Conservation (phyloP, 345 rosid genomes). For the Eucalyptus curtisii region DNA sequence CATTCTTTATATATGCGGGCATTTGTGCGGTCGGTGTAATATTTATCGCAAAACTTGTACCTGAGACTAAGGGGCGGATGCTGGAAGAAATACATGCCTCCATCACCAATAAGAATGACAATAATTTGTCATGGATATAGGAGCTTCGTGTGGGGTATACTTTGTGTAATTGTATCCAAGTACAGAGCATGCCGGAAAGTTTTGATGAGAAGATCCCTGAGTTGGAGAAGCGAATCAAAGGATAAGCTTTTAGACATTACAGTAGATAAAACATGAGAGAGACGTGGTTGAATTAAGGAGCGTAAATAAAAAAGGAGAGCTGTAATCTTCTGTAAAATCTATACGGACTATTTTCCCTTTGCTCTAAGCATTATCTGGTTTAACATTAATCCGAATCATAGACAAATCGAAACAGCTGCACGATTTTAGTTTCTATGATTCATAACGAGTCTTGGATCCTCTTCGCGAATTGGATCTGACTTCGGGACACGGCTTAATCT, state of each 20-base stretch:
- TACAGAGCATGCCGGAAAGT: not conserved
- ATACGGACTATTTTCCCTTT: not conserved
- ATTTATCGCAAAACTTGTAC: constrained; percentile 27
- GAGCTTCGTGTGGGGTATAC: too few relatives aligned
- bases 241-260: not conserved
- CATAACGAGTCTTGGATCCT: not conserved
- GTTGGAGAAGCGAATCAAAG: not conserved
- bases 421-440: not conserved
- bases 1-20: constrained; percentile 12
- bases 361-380: not conserved
- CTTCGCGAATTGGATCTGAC: not conserved
- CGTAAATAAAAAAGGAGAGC: not conserved
- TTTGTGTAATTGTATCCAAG: too few relatives aligned
- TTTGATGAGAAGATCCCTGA: not conserved
- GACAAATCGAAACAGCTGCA: not conserved
- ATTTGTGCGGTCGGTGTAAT: constrained; percentile 9
- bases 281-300: not conserved
- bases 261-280: not conserved
- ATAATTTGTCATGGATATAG: too few relatives aligned
- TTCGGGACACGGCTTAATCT: not conserved
- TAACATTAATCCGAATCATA: not conserved
- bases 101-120: not conserved
- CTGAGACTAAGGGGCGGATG: constrained; percentile 33
- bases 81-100: constrained; percentile 45
- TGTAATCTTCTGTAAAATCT: not conserved